Conservation (phyloP, 1,284 basidiomycete species). For the Vanrija sp. region DNA sequence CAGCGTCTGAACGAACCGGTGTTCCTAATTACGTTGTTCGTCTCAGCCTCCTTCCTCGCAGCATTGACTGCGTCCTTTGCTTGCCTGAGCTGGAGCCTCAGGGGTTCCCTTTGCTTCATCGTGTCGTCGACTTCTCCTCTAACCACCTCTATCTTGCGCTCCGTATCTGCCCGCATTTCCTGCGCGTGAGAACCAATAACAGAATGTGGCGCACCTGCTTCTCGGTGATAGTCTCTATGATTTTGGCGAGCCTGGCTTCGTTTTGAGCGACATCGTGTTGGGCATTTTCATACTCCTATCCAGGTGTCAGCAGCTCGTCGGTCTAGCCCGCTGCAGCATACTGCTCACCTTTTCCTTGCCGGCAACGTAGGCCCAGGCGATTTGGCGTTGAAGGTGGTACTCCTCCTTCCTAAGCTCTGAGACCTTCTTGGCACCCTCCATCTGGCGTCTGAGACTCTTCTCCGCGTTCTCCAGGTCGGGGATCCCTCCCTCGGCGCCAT, state of each 20-base stretch:
- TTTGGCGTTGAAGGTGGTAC: slow-evolving; percentile 50
- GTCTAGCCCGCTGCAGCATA: not conserved
- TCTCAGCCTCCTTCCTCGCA: too few relatives aligned
- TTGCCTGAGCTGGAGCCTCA: too few relatives aligned
- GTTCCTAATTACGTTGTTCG: too few relatives aligned
- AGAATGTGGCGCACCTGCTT: too few relatives aligned
- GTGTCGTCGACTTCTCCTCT: too few relatives aligned
- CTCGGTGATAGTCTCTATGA: slow-evolving; percentile 46
- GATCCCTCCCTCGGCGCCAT: slow-evolving; percentile 17
- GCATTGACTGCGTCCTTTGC: too few relatives aligned
- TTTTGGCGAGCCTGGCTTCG: slow-evolving; percentile 50
- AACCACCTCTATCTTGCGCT: too few relatives aligned
- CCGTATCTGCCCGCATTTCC: too few relatives aligned
- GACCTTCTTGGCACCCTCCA: slow-evolving; percentile 68
- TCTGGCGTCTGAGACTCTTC: slow-evolving; percentile 49
- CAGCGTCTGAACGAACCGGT: too few relatives aligned
- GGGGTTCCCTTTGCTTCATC: too few relatives aligned
- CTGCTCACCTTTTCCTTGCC: slow-evolving; percentile 60
- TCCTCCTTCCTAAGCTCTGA: slow-evolving; percentile 63
- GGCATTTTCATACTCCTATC: slow-evolving; percentile 10
- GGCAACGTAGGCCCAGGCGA: slow-evolving; percentile 84
- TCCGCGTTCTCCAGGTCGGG: slow-evolving; percentile 21
- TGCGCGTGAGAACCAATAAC: too few relatives aligned
- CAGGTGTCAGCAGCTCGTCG: not conserved
- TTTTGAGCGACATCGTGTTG: slow-evolving; percentile 5